Base-by-base conservation (phyloP, 2,329 filamentous ascomycete species). In the Fusarium oxysporum region DNA sequence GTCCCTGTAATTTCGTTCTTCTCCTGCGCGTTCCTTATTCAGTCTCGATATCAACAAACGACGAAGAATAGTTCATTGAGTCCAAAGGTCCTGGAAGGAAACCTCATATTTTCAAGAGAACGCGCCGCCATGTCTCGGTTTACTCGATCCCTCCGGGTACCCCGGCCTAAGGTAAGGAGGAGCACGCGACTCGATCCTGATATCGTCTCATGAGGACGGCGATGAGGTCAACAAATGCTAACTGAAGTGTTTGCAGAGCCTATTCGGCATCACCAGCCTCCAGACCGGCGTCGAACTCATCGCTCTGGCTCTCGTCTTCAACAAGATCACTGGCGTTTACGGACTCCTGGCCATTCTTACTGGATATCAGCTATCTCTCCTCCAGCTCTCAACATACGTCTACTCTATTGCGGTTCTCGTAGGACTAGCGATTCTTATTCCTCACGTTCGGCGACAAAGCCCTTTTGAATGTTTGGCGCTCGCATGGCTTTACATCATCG, bases 311-410 rank as follows among this genome's bases (percentile, higher is more conserved):
- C 89, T 97, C 72, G 87, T 97, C 62, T 92, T 98, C 84, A 98
- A 98, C 87, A 97, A 97, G 83, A 90, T 95, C 75, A 96, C 94
- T 55, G 95, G 95, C 65, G 87, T 97, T 75, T 98, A 97, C 83
- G 95, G 95, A 73, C 87, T 98, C 47, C 91, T 98, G 75, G 95
- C 95, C 66, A 89, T 97, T 75, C 86, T 97, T 73, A 97, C 95
- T 30, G 96, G 96, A 80, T 95, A 93, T 82, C 87, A 92, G 76
- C 90, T 97, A 71, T 95, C 94, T 60, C 87, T 91, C 35, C 88
- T 96, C 30, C 96, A 98, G 82, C 88, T 97, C 64, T 93, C 92
- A 65, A 96, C 97, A 87, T 98, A 97, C 86, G 87, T 97, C 54
- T 97, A 97, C 87, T 96, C 93, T 32, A 87, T 96, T 69, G 77